These are phyloP conservation scores for Fusarium burgessii DNA, from an alignment of 2,329 filamentous ascomycete species.

Conservation along the genomic window DNA sequence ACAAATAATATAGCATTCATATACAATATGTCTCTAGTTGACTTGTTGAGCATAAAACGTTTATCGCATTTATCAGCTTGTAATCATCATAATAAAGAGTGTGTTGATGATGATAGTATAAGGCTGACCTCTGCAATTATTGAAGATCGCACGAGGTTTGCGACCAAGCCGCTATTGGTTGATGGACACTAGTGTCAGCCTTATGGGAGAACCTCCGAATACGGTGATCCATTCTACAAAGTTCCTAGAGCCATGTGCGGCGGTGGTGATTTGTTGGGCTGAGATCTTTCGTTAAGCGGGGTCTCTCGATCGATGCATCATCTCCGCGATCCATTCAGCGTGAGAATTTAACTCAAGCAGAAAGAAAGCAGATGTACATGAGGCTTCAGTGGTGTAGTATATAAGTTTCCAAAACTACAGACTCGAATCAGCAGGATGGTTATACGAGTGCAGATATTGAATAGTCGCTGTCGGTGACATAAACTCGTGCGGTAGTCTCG, in stretches of 20 bases:
- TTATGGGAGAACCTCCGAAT: not conserved
- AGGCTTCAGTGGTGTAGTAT: not conserved
- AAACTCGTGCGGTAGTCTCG: conserved; percentile 26
- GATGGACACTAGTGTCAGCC: not conserved
- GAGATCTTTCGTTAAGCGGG: not conserved
- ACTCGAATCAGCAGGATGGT: not conserved
- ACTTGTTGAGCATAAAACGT: not conserved
- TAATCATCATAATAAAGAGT: not conserved
- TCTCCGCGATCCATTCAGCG: not conserved
- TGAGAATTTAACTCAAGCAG: not conserved
- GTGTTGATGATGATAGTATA: conserved; percentile 8
- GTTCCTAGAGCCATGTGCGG: not conserved
- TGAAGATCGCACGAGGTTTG: conserved; percentile 22
- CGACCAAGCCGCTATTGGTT: conserved; percentile 27
- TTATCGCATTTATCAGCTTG: not conserved
- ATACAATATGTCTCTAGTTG: not conserved
- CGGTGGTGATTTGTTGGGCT: not conserved
- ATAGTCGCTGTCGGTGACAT: conserved; percentile 1
- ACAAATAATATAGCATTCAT: conserved; percentile 14
- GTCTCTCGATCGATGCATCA: not conserved
- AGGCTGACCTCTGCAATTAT: conserved; percentile 7
- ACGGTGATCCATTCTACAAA: not conserved
- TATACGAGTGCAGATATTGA: not conserved
- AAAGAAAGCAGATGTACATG: not conserved
- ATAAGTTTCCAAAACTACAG: not conserved